A percentile compares a stretch with the other conserved stretches of the same genome.
Conservation (phyloP, 305 asterid species). For the Petunia hybrid region DNA sequence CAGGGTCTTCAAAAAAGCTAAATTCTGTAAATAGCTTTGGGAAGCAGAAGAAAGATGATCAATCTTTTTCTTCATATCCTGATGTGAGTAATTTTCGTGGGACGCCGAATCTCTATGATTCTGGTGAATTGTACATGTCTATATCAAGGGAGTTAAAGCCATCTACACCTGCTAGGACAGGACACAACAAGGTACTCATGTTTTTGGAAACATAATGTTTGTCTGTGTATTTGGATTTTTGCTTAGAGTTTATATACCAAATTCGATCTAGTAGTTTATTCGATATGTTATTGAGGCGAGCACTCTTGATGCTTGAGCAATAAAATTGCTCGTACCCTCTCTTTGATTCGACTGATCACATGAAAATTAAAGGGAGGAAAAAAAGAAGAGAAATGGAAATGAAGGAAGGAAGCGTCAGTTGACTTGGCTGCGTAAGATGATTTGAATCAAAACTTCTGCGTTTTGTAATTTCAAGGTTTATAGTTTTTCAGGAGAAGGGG, state of each 20-base stretch:
- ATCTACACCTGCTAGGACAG: conserved; percentile 49
- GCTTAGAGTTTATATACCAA: not conserved
- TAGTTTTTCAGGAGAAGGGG: not conserved
- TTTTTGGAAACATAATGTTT: conserved; percentile 7
- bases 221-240: conserved; percentile 24
- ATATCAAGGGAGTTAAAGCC: conserved; percentile 51
- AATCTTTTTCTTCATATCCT: conserved; percentile 52
- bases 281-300: not conserved
- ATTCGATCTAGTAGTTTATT: not conserved
- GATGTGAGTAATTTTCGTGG: conserved; percentile 41
- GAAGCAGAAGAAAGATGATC: conserved; percentile 52
- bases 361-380: not conserved
- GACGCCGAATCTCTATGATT: conserved; percentile 47
- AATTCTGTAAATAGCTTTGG: conserved; percentile 58
- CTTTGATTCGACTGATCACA: not conserved
- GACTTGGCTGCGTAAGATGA: not conserved
- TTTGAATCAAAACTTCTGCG: not conserved
- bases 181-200: conserved; percentile 62
- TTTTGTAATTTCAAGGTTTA: not conserved
- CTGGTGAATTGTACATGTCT: conserved; percentile 51
- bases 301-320: not conserved
- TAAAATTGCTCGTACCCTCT: not conserved
- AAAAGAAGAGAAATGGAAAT: not conserved
- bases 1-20: conserved; percentile 81
- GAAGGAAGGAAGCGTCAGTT: not conserved